These are phyloP conservation scores for Cryphonectria carpinicola DNA, from an alignment of 2,329 filamentous ascomycete species.

Conservation along the genomic window DNA sequence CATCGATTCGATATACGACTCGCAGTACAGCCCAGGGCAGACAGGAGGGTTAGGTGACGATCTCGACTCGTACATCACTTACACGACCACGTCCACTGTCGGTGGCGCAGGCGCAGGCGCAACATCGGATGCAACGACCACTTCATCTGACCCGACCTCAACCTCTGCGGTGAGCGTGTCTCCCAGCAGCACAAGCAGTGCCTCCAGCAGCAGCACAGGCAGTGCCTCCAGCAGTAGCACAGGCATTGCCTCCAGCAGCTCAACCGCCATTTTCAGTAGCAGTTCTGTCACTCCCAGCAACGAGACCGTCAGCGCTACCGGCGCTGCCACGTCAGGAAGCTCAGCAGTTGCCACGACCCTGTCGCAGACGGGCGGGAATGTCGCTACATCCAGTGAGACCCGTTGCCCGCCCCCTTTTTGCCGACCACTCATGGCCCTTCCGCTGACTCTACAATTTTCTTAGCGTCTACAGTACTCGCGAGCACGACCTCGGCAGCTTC, in stretches of 20 bases:
- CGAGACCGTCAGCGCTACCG: neutral
- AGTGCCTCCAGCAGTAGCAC: neutral
- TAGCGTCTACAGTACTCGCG: constrained; percentile 3
- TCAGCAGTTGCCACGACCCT: neutral
- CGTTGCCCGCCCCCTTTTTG: neutral
- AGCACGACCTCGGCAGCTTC: neutral
- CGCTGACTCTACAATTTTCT: neutral
- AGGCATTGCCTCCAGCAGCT: no score
- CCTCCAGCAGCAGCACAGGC: neutral
- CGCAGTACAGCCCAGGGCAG: constrained; percentile 10
- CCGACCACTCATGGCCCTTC: no score
- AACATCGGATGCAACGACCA: constrained; percentile 1
- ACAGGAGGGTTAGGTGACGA: constrained; percentile 9
- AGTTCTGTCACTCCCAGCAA: neutral
- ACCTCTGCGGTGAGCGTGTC: neutral
- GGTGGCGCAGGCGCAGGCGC: neutral
- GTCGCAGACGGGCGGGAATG: neutral
- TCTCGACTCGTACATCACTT: constrained; percentile 15
- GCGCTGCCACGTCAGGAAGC: neutral
- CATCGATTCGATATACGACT: constrained; percentile 10
- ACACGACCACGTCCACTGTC: constrained; percentile 4
- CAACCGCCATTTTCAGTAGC: neutral
- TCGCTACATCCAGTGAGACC: constrained; percentile 8
- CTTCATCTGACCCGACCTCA: neutral
- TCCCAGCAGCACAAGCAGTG: neutral